Evolutionary conservation across 768 basidiomycete genomes (phyloP).

Genomic region (Russula lepida): DNA sequence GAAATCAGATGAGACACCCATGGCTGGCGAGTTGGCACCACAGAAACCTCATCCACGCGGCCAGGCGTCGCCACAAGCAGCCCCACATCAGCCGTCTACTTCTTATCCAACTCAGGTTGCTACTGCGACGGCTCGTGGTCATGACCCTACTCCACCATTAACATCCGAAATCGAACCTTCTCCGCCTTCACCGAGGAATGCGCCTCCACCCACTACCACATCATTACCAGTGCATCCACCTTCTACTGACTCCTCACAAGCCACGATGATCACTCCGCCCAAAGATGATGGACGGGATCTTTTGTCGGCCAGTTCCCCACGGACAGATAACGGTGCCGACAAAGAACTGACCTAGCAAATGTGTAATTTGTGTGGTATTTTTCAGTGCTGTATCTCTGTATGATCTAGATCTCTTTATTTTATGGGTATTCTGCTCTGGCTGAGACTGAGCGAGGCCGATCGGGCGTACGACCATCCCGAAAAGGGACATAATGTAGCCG

Average conservation of each 20-base stretch:
- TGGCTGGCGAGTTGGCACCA: neutral
- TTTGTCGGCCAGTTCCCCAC: neutral
- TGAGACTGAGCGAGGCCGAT: too few species aligned
- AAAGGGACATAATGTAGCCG: too few species aligned
- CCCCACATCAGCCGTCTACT: neutral
- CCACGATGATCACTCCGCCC: neutral
- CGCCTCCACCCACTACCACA: neutral
- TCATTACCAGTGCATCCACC: neutral
- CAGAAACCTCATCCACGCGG: neutral
- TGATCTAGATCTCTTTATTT: constrained; percentile 15
- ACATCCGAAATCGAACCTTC: neutral
- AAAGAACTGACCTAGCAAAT: neutral
- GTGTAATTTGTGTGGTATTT: neutral
- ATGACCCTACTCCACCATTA: neutral
- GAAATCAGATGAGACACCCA: neutral
- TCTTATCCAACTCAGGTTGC: neutral
- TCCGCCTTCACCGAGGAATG: neutral
- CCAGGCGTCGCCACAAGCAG: neutral
- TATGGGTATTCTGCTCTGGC: neutral
- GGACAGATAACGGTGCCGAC: neutral
- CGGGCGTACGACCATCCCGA: too few species aligned
- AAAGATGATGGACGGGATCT: neutral
- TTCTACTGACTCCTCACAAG: neutral
- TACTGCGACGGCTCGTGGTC: neutral
- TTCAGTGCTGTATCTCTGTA: constrained; percentile 19